Evolutionary conservation across 805 yeast species (phyloP), one percentile per base, ranked within the genome.

Genomic region (Ogataea methylovora): DNA sequence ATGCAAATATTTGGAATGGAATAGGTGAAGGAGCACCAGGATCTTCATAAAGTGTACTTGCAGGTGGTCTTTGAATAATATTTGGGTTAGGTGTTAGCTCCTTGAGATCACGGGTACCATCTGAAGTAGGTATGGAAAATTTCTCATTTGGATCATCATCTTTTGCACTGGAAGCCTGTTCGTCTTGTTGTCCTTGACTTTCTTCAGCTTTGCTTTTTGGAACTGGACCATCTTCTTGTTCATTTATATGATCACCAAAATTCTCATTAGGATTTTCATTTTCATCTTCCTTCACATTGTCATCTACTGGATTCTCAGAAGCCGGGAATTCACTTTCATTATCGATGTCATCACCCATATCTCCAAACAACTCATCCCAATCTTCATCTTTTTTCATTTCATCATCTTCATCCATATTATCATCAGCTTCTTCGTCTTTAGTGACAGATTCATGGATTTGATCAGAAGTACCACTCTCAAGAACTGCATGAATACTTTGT

Each of bases 11-110:
- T 2, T 76, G 75, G 6, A 76, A 70, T 0, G 73, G 67, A 14
- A 73, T 57, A 0, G 94, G 90, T 3, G 77, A 60, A 3, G 94
- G 94, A 0, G 94, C 94, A 29, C 94, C 94, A 0, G 94, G 94
- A 51, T 84, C 94, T 31, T 66, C 73, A 45, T 82, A 82, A 17
- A 71, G 56, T 0, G 79, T 79, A 2, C 76, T 68, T 3, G 64
- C 54, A 7, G 68, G 61, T 10, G 81, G 28, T 75, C 72, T 47
- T 76, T 78, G 40, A 71, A 46, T n/a, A n/a, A n/a, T n/a, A n/a
- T n/a, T n/a, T n/a, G n/a, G n/a, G n/a, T n/a, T n/a, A n/a, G 34
- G 16, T 5, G 9, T 18, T 22, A 30, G 27, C 27, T 16, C 33
- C 18, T 32, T 33, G 18, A 6, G 25, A 16, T 24, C 27, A 20